Evolutionary conservation across 768 basidiomycete species (phyloP).

Genomic region (Phylloporus sp.): DNA sequence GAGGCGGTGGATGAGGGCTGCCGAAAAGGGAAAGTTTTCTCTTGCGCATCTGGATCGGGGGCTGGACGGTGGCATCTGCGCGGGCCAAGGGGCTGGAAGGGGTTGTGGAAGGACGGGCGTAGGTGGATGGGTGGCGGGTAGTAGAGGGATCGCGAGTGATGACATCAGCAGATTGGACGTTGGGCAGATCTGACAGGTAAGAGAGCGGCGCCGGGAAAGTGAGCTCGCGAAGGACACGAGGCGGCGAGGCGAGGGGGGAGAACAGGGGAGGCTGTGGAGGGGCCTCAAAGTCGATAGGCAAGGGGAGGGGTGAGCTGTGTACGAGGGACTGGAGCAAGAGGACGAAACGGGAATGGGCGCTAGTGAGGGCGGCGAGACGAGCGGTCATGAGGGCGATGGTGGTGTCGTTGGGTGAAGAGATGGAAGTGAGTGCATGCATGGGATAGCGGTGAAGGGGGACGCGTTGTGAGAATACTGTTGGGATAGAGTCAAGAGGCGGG

Average conservation of each 20-base stretch:
- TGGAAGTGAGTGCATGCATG: conserved; percentile 54
- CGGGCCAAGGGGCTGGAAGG: conserved; percentile 23
- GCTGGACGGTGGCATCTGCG: conserved; percentile 4
- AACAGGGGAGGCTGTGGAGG: conserved; percentile 25
- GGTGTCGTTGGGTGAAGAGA: conserved; percentile 39
- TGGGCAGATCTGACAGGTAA: conserved; percentile 29
- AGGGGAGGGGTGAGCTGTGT: conserved; percentile 50
- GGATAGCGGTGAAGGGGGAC: conserved; percentile 68
- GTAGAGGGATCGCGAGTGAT: conserved; percentile 4
- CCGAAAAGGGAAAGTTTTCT: conserved; percentile 38
- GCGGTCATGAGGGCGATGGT: conserved; percentile 18
- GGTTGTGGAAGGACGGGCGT: conserved; percentile 3
- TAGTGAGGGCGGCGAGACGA: conserved; percentile 45
- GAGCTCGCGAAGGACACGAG: conserved; percentile 47
- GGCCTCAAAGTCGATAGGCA: conserved; percentile 42
- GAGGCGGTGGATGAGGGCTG: conserved; percentile 32
- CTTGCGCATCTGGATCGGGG: conserved; percentile 15
- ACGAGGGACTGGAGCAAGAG: conserved; percentile 68
- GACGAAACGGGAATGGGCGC: conserved; percentile 70
- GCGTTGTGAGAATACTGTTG: conserved; percentile 58
- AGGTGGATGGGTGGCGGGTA: neutral
- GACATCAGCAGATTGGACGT: conserved; percentile 8
- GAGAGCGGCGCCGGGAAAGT: conserved; percentile 74
- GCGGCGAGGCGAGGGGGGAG: conserved; percentile 20
- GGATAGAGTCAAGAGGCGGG: conserved; percentile 3